Evolutionary conservation across 306 rosid species (phyloP), one percentile per base, ranked within the genome.

Genomic region (Crotalaria pallida): DNA sequence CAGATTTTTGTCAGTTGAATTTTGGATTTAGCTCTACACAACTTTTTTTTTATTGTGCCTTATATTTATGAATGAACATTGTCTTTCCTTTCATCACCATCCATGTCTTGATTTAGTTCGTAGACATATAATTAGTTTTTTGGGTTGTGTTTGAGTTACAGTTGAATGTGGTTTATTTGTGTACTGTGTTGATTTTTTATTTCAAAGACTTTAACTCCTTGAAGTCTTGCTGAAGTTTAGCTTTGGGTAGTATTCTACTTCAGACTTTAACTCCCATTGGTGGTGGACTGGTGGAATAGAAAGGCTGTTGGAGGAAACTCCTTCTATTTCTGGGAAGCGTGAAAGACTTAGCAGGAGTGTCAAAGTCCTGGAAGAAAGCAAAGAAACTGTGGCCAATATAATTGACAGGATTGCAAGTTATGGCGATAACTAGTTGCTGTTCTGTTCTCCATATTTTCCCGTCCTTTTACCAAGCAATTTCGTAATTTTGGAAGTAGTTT

Each of bases 281-380:
- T n/a, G n/a, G n/a, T n/a, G n/a, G n/a, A n/a, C n/a, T n/a, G 78
- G 82, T 2, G 87, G 89, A 0, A 63, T 86, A 1, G 92, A 89
- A 21, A 82, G 84, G 60, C 3, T 84, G 38, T 21, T 89, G 22
- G 85, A 82, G 26, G 88, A 88, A 26, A 65, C 88, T 0, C 88
- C 96, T 0, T 64, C 81, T 0, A 16, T 86, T 8, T 51, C 85
- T 9, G 68, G 65, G 0, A 86, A 86, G 59, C 58, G 88, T 1
- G 70, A 59, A 1, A 86, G 56, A 63, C 81, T 89, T 0, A 36
- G 10, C 0, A 41, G 76, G 29, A 86, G 88, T 41, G 47, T 84
- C 0, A 26, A 40, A 3, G 72, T 77, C 11, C 83, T 89, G 0
- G 33, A 72, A 0, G 81, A 84, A 3, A 73, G 85, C 12, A 86